These are phyloP conservation scores for Populus hybrid DNA, from an alignment of 441 rosid genomes.

Conservation along the genomic window DNA sequence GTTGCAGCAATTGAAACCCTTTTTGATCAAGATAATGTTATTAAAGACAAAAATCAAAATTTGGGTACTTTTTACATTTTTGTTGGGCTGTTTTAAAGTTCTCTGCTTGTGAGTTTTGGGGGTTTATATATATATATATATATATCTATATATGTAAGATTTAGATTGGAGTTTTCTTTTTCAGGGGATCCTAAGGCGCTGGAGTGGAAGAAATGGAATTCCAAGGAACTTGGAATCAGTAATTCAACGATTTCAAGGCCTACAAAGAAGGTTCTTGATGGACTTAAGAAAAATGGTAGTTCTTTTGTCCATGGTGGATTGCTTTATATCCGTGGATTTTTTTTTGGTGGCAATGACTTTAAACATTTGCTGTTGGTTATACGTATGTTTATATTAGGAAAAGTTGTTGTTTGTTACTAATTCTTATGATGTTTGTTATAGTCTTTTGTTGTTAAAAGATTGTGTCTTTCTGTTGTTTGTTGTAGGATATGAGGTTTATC, in stretches of 20 bases:
- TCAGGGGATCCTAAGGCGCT: constrained; percentile 21
- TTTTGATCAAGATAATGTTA: constrained; percentile 41
- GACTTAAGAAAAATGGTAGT: constrained; percentile 59
- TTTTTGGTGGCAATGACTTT: background rate
- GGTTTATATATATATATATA: background rate
- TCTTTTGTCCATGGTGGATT: background rate
- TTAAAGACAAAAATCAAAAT: constrained; percentile 19
- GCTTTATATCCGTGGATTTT: background rate
- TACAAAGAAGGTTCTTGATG: constrained; percentile 65
- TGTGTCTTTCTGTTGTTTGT: background rate
- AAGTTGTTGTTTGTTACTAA: background rate
- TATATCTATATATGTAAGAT: no score
- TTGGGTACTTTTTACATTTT: constrained; percentile 10
- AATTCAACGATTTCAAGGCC: constrained; percentile 54
- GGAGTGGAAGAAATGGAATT: constrained; percentile 53
- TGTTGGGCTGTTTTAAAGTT: constrained; percentile 2
- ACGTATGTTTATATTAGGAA: background rate
- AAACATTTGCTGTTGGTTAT: background rate
- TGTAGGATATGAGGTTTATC: constrained; percentile 72
- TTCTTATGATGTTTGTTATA: background rate
- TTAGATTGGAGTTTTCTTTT: background rate
- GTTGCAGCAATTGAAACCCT: constrained; percentile 38
- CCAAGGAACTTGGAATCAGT: constrained; percentile 67
- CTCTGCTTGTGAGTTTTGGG: background rate
- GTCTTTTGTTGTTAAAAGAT: background rate